Evolutionary conservation across 306 rosid genomes (phyloP).

Genomic region (Trifolium subterraneum): DNA sequence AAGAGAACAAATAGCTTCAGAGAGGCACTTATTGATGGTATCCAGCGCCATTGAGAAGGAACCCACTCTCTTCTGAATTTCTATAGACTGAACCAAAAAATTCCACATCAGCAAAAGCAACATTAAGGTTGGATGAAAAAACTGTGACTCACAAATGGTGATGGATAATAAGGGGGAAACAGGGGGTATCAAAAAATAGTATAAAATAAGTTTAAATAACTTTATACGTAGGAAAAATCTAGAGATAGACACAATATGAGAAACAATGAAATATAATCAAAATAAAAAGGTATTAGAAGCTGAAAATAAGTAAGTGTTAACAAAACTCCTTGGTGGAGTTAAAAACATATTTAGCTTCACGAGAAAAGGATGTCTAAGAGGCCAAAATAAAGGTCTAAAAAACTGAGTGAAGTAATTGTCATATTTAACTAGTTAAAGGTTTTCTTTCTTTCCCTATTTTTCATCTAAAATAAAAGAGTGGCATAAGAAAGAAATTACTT

Average conservation of each 20-base stretch:
- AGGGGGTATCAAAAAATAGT: not conserved
- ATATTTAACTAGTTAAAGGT: constrained; percentile 12
- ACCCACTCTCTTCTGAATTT: constrained; percentile 91
- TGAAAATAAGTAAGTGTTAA: constrained; percentile 10
- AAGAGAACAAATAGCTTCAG: constrained; percentile 89
- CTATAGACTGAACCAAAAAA: constrained; percentile 70
- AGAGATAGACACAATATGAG: constrained; percentile 7
- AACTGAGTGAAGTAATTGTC: constrained; percentile 10
- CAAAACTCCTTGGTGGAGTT: constrained; percentile 16
- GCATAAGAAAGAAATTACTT: constrained; percentile 55
- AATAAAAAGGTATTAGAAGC: not conserved
- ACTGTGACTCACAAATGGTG: not conserved
- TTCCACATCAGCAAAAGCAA: constrained; percentile 34
- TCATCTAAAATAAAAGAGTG: constrained; percentile 21
- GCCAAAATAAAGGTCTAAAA: constrained; percentile 31
- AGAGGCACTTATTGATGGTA: constrained; percentile 91
- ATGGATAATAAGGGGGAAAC: not conserved
- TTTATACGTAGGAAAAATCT: constrained; percentile 13
- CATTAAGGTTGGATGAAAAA: constrained; percentile 25
- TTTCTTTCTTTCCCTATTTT: constrained; percentile 9
- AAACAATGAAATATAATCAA: constrained; percentile 10
- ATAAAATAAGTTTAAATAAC: constrained; percentile 11
- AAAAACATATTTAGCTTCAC: constrained; percentile 22
- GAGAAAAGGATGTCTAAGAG: constrained; percentile 17
- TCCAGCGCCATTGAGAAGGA: constrained; percentile 94